Base-by-base conservation (phyloP, 371 early-diverging fungal species). In the Lichtheimia corymbifera region DNA sequence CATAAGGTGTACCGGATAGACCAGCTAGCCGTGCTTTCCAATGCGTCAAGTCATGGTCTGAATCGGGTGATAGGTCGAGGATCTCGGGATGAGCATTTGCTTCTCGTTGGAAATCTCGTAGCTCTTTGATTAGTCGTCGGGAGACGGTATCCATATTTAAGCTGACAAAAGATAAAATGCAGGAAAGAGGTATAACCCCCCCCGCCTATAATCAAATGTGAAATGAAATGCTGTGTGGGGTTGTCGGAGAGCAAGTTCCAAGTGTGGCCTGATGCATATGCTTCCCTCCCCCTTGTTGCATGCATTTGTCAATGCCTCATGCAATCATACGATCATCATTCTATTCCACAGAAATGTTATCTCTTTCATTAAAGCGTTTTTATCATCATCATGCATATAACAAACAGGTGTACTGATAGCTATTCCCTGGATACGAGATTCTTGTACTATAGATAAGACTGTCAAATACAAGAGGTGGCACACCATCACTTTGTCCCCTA, bases 21-120 rank as follows among this genome's bases (percentile, higher is more conserved):
- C 97, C 97, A 3, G 80, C 79, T 45, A 99, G 66, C 51, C 88
- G 79, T 4, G 96, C 98, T 42, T 80, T 80, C 99, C 99, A 99
- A 22, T 77, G 73, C 40, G 92, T 80, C 25, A 99, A 75, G 66
- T 95, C 83, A 44, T 91, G 91, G 70, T 95, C 95, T 40, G 79
- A 71, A 25, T 79, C 62, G 18, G 92, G 93, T 42, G 76, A 65
- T 5, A 91, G 74, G 30, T 79, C 68, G 47, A 77, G 69, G 27
- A 92, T 82, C 69, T 87, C 85, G 18, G 87, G 82, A 53, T 82
- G 73, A 14, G 73, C 61, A 13, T 65, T 65, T 12, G 77, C 67
- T 60, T 86, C 84, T 60, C 76, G 75, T 55, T 82, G 83, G 58
- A 76, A 80, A 60, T 85, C 87, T 42, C 76, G 77, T 20, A 84